These are phyloP conservation scores for Leccinum barrowsii DNA, from an alignment of 768 basidiomycete species.

Conservation along the genomic window DNA sequence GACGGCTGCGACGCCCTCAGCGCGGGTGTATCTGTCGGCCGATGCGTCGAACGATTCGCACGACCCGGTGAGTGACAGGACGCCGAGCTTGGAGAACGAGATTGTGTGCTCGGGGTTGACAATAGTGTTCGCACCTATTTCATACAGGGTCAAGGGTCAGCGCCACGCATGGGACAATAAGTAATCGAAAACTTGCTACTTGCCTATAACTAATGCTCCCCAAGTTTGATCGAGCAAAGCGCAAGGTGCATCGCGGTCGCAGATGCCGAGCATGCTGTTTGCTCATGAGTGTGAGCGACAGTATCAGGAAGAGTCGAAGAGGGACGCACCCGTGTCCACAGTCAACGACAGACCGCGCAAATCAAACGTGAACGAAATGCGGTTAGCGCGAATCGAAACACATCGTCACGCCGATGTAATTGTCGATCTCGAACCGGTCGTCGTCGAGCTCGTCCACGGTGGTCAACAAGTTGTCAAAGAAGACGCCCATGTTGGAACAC, in stretches of 20 bases:
- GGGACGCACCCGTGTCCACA: constrained; percentile 31
- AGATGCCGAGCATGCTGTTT: constrained; percentile 39
- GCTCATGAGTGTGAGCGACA: background rate
- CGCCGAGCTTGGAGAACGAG: constrained; percentile 29
- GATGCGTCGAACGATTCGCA: constrained; percentile 32
- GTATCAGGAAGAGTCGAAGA: background rate
- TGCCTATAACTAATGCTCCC: constrained; percentile 44
- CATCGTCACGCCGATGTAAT: too few species aligned
- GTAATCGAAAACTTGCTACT: background rate
- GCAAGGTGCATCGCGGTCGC: constrained; percentile 33
- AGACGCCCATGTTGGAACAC: too few species aligned
- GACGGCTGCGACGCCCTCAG: constrained; percentile 30
- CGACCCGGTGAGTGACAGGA: constrained; percentile 34
- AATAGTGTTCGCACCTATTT: constrained; percentile 27
- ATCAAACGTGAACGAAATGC: constrained; percentile 34
- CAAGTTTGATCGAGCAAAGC: constrained; percentile 39
- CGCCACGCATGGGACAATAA: too few species aligned
- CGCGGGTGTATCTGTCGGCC: constrained; percentile 30
- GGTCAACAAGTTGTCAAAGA: too few species aligned
- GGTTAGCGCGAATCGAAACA: constrained; percentile 30
- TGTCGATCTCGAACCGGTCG: too few species aligned
- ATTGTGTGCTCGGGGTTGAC: constrained; percentile 27
- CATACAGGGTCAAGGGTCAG: too few species aligned
- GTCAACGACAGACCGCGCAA: constrained; percentile 47
- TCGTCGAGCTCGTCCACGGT: too few species aligned